phyloP scores from a whole-genome alignment of 2,329 filamentous ascomycete species.

The Fusarium drepaniforme region DNA sequence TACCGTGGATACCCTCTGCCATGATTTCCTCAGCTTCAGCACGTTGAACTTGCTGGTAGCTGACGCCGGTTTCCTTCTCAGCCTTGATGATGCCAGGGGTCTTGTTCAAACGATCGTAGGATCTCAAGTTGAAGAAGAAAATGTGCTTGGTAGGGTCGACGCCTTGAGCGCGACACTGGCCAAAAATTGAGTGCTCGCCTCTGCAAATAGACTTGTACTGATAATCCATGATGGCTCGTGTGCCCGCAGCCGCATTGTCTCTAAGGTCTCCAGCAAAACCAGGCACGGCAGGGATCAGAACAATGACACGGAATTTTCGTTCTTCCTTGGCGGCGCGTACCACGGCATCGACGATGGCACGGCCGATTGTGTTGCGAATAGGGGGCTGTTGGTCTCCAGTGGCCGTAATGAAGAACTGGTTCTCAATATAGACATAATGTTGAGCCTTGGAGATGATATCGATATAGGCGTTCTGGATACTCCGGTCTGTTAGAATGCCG shows the following conservation, averaged over 20 bases:
- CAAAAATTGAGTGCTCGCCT: slow-evolving; percentile 91
- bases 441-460: slow-evolving; percentile 89
- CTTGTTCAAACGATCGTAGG: slow-evolving; percentile 91
- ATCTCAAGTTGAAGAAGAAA: slow-evolving; percentile 93
- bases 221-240: slow-evolving; percentile 97
- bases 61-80: slow-evolving; percentile 85
- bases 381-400: slow-evolving; percentile 90
- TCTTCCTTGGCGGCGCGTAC: slow-evolving; percentile 84
- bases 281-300: slow-evolving; percentile 90
- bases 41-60: slow-evolving; percentile 87
- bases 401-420: slow-evolving; percentile 98
- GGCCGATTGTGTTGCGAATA: slow-evolving; percentile 88
- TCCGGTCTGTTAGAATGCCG: slow-evolving; percentile 86
- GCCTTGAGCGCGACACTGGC: slow-evolving; percentile 77
- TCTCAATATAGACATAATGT: slow-evolving; percentile 97
- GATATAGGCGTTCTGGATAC: slow-evolving; percentile 87
- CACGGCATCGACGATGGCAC: slow-evolving; percentile 90
- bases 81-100: slow-evolving; percentile 79
- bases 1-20: slow-evolving; percentile 77
- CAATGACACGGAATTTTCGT: slow-evolving; percentile 90
- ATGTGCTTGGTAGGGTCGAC: slow-evolving; percentile 85
- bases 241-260: slow-evolving; percentile 85
- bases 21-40: slow-evolving; percentile 92
- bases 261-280: slow-evolving; percentile 94
- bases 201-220: slow-evolving; percentile 97